A percentile compares a stretch with the other conserved stretches of the same genome.
Evolutionary conservation across 2,329 filamentous ascomycete species (phyloP).

Genomic region (Geoglossum cookeanum): DNA sequence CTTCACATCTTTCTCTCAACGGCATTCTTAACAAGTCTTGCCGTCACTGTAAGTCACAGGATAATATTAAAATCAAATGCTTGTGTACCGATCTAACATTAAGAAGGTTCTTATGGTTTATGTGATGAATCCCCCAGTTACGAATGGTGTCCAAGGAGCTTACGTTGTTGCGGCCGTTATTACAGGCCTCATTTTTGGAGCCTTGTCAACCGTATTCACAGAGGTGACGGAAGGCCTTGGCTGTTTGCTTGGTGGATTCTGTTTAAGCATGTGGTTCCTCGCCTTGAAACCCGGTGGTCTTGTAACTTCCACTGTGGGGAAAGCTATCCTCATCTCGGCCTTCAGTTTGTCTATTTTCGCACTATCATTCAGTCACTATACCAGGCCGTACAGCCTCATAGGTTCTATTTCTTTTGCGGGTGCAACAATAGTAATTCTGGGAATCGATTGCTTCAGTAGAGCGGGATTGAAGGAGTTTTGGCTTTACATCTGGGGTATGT

Average conservation of each 20-base stretch:
- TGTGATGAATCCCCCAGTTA: slow-evolving; percentile 64
- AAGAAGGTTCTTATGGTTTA: slow-evolving; percentile 59
- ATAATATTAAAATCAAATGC: neutral
- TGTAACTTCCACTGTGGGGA: slow-evolving; percentile 40
- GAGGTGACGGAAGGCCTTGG: slow-evolving; percentile 74
- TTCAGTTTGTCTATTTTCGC: slow-evolving; percentile 50
- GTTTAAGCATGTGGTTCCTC: slow-evolving; percentile 29
- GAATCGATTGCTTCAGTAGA: slow-evolving; percentile 75
- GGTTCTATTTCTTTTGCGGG: slow-evolving; percentile 60
- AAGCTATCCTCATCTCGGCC: slow-evolving; percentile 54
- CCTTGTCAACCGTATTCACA: slow-evolving; percentile 54
- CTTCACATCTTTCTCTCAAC: slow-evolving; percentile 65
- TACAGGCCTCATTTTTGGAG: slow-evolving; percentile 57
- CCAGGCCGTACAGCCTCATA: slow-evolving; percentile 61
- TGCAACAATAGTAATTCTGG: slow-evolving; percentile 58
- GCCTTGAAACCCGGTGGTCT: slow-evolving; percentile 59
- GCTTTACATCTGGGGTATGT: slow-evolving; percentile 68
- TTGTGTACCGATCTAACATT: slow-evolving; percentile 3
- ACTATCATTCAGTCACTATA: slow-evolving; percentile 63
- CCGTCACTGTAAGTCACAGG: slow-evolving; percentile 37
- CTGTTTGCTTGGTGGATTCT: slow-evolving; percentile 42
- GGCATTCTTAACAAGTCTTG: slow-evolving; percentile 51
- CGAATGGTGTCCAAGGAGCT: slow-evolving; percentile 59
- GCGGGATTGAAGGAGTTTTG: slow-evolving; percentile 95
- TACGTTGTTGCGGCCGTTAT: slow-evolving; percentile 64